Evolutionary conservation across 345 rosid genomes (phyloP).

Genomic region (Citrus reticulata): DNA sequence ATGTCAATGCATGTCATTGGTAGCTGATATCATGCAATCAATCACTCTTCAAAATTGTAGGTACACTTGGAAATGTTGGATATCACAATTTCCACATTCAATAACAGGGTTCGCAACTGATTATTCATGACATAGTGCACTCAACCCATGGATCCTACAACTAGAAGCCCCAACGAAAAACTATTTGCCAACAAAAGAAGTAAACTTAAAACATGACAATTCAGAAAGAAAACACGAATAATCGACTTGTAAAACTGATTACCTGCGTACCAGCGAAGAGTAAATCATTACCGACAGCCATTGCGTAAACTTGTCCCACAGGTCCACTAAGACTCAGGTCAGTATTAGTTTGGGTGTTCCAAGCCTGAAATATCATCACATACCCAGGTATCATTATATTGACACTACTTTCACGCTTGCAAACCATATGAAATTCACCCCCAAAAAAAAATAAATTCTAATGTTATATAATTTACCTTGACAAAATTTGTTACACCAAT

Average conservation of each 20-base stretch:
- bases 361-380: conserved; percentile 52
- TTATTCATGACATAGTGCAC: not conserved
- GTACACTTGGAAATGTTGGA: not conserved
- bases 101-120: not conserved
- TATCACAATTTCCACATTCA: not conserved
- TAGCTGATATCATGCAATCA: not conserved
- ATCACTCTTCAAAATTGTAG: not conserved
- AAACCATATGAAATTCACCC: not conserved
- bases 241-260: not conserved
- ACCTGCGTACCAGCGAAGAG: conserved; percentile 96
- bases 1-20: not conserved
- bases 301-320: conserved; percentile 85
- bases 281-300: conserved; percentile 79
- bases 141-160: not conserved
- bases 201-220: not conserved
- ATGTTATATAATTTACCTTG: conserved; percentile 43
- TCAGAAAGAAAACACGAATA: not conserved
- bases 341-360: conserved; percentile 71
- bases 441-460: no score
- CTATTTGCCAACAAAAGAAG: not conserved
- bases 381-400: not conserved
- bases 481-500: conserved; percentile 83
- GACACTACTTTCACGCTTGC: not conserved
- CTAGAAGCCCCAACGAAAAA: conserved; percentile 4
- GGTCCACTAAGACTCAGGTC: conserved; percentile 88